Base-by-base conservation (phyloP, 2,329 filamentous ascomycete species). In the Epichloe uncinata region DNA sequence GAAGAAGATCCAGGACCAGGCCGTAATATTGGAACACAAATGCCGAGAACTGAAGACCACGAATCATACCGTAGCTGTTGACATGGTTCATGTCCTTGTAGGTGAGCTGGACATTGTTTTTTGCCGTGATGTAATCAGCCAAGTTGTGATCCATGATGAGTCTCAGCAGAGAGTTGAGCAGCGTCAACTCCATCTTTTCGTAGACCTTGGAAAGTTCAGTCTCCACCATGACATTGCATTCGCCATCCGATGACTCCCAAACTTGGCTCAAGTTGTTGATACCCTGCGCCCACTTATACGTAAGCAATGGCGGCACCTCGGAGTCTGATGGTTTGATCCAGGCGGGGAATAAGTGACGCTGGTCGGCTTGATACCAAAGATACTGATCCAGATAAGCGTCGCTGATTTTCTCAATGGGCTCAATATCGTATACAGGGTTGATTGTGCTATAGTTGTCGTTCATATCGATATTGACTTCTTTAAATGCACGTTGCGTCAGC, bases 31-130 rank as follows among this genome's bases (percentile, higher is more conserved):
- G 93, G 77, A 98, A 98, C 20, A 98, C 93, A 55, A 98, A 98
- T 0, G 88, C 93, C 2, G 93, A 96, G 70, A 98, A 98, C 58
- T 98, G 94, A 15, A 98, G 77, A 58, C 94, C 93, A 61, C 93
- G 88, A 60, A 98, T 96, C 85, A 98, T 86, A 58, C 93, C 93
- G 63, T 97, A 98, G 63, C 88, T 94, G 70, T 98, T 98, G 63
- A 94, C 93, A 62, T 98, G 93, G 63, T 96, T 97, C 93, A 98
- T 98, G 60, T 98, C 93, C 73, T 98, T 98, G 75, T 98, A 98
- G 54, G 94, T 96, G 55, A 98, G 78, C 65, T 96, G 91, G 12
- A 98, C 93, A 63, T 98, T 98, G 74, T 98, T 98, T 79, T 98
- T 98, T 37, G 91, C 89, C 1, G 91, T 96, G 62, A 98, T 98